Evolutionary conservation across 352 stramenopile genomes (phyloP).

Genomic region (Elongisporangium senticosum): DNA sequence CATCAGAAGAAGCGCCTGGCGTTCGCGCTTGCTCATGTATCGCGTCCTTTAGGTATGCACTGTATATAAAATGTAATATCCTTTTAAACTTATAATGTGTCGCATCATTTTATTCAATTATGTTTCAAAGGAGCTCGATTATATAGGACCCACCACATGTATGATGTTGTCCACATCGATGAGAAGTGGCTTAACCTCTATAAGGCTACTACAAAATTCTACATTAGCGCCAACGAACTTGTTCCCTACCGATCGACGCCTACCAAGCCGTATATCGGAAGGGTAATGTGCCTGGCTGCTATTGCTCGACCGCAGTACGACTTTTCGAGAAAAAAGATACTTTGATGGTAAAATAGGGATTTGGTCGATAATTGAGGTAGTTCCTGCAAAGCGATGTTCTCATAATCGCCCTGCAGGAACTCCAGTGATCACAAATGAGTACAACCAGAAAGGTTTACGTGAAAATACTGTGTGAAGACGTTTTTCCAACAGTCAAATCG

Average conservation of each 20-base stretch:
- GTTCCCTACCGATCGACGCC: constrained; percentile 7
- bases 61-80: not conserved
- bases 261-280: constrained; percentile 23
- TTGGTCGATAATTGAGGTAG: constrained; percentile 15
- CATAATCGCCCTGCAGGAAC: constrained; percentile 1
- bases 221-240: constrained; percentile 3
- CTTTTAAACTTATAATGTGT: constrained; percentile 1
- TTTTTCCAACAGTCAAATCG: constrained; percentile 7
- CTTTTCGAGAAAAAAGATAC: constrained; percentile 15
- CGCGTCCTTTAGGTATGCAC: constrained; percentile 2
- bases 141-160: constrained; percentile 31
- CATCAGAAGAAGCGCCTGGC: constrained; percentile 31
- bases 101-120: constrained; percentile 12
- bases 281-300: constrained; percentile 40
- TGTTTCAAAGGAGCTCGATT: constrained; percentile 16
- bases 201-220: constrained; percentile 12
- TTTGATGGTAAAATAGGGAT: constrained; percentile 45
- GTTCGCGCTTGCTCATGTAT: constrained; percentile 7
- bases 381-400: not conserved
- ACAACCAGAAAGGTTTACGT: not conserved
- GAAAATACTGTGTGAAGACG: constrained; percentile 3
- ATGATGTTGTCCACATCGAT: constrained; percentile 39
- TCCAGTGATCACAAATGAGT: not conserved
- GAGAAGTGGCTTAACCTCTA: constrained; percentile 39
- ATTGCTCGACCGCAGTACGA: constrained; percentile 40